Base-by-base conservation (phyloP, 2,329 filamentous ascomycete genomes). In the Botryotinia narcissicola region DNA sequence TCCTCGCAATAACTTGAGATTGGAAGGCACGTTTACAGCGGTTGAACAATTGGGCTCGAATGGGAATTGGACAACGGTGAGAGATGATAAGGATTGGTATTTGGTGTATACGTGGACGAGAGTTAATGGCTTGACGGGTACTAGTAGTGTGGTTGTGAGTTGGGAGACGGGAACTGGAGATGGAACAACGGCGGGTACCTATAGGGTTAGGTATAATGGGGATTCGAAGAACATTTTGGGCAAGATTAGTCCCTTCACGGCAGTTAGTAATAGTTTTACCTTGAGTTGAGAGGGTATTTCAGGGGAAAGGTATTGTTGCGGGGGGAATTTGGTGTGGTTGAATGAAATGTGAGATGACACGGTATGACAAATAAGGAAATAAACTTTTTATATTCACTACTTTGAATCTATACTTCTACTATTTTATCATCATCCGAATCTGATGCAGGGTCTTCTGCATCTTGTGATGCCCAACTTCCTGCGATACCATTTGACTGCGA, bases 1-100 rank as follows among this genome's bases (percentile, higher is more conserved):
- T 79, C 95, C 95, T 22, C 88, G 95, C 37, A 98, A 98, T 81
- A 93, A 97, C 77, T 87, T 97, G 44, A 87, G 90, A 0, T 88
- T 93, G 1, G 94, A 93, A 78, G 87, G 86, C 2, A 97, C 94
- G 0, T 98, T 90, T 81, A 90, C 91, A 0, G 88, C 92, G 0
- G 88, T 98, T 0, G 94, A 98, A 84, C 85, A 85, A 79, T 40
- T 77, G 9, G 74, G 87, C 63, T 14, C 18, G 3, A 81, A 85
- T 44, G 77, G 78, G 54, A 79, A 72, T 0, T 97, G 94, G 95
- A 84, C 82, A 18, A 85, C 85, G 51, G 88, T 97, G 6, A 86
- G 90, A 20, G 88, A 90, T 74, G 95, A 98, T 80, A 83, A 83
- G 3, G 95, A 98, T 81, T 98, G 95, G 95, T 90, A 89, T 75